Conservation (phyloP, 2,329 filamentous ascomycete genomes). For the Exophiala bonariae region DNA sequence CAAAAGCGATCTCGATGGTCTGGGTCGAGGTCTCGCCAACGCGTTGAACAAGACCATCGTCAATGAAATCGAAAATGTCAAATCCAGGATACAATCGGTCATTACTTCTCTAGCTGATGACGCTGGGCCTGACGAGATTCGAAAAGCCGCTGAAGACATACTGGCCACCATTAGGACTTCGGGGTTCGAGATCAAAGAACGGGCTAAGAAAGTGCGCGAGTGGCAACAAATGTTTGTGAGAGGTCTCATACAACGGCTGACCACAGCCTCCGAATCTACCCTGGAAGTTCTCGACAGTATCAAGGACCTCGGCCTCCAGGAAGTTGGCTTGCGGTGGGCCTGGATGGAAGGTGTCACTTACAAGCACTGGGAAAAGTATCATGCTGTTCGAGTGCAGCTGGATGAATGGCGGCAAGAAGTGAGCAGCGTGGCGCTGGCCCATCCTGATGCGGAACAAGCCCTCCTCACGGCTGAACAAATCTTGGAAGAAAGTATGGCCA, state of each 20-base stretch:
- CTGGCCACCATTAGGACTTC: slow-evolving; percentile 62
- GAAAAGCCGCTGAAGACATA: slow-evolving; percentile 55
- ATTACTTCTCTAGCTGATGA: slow-evolving; percentile 59
- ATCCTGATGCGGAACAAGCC: slow-evolving; percentile 69
- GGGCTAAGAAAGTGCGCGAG: slow-evolving; percentile 71
- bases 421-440: slow-evolving; percentile 70
- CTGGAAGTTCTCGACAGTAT: slow-evolving; percentile 81
- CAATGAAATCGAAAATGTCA: slow-evolving; percentile 65
- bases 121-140: slow-evolving; percentile 52
- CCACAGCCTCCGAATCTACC: slow-evolving; percentile 73
- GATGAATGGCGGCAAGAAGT: slow-evolving; percentile 83
- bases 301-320: slow-evolving; percentile 79
- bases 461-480: slow-evolving; percentile 68
- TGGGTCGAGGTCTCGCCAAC: slow-evolving; percentile 66
- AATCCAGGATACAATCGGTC: slow-evolving; percentile 62
- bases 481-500: slow-evolving; percentile 75
- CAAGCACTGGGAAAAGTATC: slow-evolving; percentile 95
- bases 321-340: slow-evolving; percentile 90
- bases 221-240: slow-evolving; percentile 74
- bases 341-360: slow-evolving; percentile 96
- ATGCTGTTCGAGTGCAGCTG: slow-evolving; percentile 79
- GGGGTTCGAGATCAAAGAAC: slow-evolving; percentile 72
- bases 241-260: slow-evolving; percentile 68
- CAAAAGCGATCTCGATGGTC: slow-evolving; percentile 61
- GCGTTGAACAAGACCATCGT: slow-evolving; percentile 69